Percentiles rank a stretch among this genome's conserved stretches.
Conservation (phyloP, 2,329 filamentous ascomycete species). For the Aspergillus melleus region DNA sequence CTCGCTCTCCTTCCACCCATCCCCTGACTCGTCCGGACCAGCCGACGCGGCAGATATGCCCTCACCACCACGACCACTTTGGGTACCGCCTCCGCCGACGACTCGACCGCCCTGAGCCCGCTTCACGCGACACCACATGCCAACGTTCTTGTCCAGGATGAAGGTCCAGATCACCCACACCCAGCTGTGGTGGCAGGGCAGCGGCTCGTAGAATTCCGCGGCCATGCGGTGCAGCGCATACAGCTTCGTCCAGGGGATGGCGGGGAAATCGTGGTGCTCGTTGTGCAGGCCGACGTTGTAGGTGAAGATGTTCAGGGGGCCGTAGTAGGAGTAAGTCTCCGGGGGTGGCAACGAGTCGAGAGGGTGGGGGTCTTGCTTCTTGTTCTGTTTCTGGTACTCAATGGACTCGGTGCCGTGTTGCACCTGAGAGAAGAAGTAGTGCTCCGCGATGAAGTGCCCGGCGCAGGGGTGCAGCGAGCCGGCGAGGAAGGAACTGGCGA, state of each 20-base stretch:
- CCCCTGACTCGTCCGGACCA: slow-evolving; percentile 48
- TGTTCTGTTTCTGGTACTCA: slow-evolving; percentile 50
- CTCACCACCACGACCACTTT: slow-evolving; percentile 42
- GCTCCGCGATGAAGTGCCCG: slow-evolving; percentile 97
- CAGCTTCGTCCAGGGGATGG: slow-evolving; percentile 89
- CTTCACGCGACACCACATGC: slow-evolving; percentile 91
- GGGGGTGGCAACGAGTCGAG: slow-evolving; percentile 68
- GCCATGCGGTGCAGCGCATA: slow-evolving; percentile 76
- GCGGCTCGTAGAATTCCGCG: slow-evolving; percentile 83
- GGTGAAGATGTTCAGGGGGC: slow-evolving; percentile 83
- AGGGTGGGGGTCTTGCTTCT: slow-evolving; percentile 48
- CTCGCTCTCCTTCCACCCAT: slow-evolving; percentile 68
- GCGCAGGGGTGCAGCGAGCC: slow-evolving; percentile 92
- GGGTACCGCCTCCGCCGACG: slow-evolving; percentile 48
- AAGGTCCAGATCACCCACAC: slow-evolving; percentile 93
- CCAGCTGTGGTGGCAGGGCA: slow-evolving; percentile 90
- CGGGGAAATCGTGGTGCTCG: slow-evolving; percentile 98
- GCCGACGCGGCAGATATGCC: slow-evolving; percentile 46
- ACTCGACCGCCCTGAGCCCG: slow-evolving; percentile 72
- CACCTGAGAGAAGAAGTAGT: slow-evolving; percentile 68
- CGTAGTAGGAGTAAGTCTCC: slow-evolving; percentile 97
- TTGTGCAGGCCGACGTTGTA: slow-evolving; percentile 99
- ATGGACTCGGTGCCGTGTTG: slow-evolving; percentile 47
- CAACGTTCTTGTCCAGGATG: slow-evolving; percentile 84
- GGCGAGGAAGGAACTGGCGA: slow-evolving; percentile 88